Conservation (phyloP, 495 filamentous ascomycete species). For the Parachaetomium inaequale region DNA sequence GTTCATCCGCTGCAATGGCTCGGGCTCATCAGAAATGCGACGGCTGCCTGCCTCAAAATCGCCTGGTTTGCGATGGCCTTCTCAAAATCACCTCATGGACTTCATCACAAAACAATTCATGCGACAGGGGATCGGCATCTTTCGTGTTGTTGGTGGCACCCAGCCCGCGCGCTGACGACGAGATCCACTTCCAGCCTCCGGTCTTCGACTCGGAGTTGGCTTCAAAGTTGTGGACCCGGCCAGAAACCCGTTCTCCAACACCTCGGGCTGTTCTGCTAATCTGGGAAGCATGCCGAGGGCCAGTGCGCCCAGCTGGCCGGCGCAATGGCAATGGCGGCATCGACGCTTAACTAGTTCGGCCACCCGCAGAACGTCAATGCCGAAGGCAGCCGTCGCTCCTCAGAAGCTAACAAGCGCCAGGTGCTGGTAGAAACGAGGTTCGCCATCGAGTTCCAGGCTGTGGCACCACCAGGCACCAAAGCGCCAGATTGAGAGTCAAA, state of each 20-base stretch:
- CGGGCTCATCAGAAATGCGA: neutral
- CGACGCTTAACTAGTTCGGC: neutral
- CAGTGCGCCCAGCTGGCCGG: slow-evolving; percentile 3
- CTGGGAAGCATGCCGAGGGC: neutral
- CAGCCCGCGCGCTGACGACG: no score
- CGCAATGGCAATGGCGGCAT: neutral
- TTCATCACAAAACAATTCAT: neutral
- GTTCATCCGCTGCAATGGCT: neutral
- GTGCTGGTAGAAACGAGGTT: neutral
- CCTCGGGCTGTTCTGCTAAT: neutral
- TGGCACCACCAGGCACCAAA: no score
- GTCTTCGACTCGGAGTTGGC: neutral
- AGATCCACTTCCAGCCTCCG: no score
- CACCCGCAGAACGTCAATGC: no score
- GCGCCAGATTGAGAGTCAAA: no score
- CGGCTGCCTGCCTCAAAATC: neutral
- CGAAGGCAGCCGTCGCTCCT: no score
- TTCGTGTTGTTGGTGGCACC: neutral
- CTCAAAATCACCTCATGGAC: neutral
- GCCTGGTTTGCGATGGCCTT: neutral
- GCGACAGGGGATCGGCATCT: neutral
- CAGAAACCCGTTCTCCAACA: neutral
- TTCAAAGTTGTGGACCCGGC: neutral
- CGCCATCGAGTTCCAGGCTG: neutral
- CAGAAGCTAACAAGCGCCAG: neutral